These are phyloP conservation scores for Botryotinia convoluta DNA, from an alignment of 2,329 filamentous ascomycete species.

Conservation along the genomic window DNA sequence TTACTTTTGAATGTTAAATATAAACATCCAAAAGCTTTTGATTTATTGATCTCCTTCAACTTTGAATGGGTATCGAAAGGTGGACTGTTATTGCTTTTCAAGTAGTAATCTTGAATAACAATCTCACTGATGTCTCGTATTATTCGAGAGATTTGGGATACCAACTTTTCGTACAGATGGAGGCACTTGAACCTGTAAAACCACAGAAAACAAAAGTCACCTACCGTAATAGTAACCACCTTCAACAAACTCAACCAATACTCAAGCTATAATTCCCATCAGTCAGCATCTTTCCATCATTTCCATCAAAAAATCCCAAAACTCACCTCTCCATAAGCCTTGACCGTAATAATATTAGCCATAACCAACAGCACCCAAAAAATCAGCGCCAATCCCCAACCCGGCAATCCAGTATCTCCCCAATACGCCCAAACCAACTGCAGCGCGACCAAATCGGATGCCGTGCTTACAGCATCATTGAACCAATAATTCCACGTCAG, in stretches of 20 bases:
- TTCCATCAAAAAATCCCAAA: neutral
- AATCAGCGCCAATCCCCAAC: constrained; percentile 61
- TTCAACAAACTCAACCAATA: constrained; percentile 58
- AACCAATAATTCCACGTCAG: constrained; percentile 62
- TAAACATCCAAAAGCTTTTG: neutral
- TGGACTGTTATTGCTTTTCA: neutral
- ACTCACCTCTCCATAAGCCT: constrained; percentile 52
- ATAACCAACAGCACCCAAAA: constrained; percentile 56
- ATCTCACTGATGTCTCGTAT: neutral
- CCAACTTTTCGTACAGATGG: neutral
- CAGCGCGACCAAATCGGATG: constrained; percentile 58
- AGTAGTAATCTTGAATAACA: neutral
- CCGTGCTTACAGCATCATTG: constrained; percentile 60
- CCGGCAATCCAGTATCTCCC: constrained; percentile 56
- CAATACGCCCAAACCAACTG: constrained; percentile 60
- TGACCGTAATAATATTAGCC: constrained; percentile 52
- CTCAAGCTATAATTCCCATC: constrained; percentile 42
- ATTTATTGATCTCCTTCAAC: neutral
- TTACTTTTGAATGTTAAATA: neutral
- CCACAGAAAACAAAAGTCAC: constrained; percentile 16
- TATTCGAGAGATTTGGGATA: neutral
- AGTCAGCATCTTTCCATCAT: neutral
- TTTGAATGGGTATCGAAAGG: neutral
- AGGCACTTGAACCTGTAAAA: neutral
- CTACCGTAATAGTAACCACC: constrained; percentile 50